Conservation (phyloP, 495 filamentous ascomycete genomes). For the Schizothecium vesticola region DNA sequence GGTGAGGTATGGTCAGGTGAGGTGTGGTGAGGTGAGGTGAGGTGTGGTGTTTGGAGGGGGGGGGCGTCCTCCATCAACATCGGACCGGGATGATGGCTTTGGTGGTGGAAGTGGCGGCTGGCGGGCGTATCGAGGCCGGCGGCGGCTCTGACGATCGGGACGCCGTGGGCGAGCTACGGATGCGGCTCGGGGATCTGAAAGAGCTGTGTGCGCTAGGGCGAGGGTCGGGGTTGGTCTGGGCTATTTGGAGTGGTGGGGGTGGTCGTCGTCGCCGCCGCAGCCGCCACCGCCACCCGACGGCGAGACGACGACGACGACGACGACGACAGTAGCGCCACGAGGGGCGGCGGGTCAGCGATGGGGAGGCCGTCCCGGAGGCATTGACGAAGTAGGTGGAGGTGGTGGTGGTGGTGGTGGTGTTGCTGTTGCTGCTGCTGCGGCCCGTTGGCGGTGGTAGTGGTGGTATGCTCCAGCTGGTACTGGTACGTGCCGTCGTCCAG, state of each 20-base stretch:
- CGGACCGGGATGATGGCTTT: not conserved
- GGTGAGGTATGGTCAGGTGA: too few species aligned
- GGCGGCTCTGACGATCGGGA: not conserved
- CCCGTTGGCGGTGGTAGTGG: too few species aligned
- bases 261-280: not conserved
- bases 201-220: not conserved
- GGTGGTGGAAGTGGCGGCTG: not conserved
- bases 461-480: too few species aligned
- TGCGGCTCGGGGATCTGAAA: not conserved
- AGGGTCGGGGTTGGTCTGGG: not conserved
- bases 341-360: conserved; percentile 15
- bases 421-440: too few species aligned
- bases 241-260: not conserved
- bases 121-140: not conserved
- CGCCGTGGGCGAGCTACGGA: not conserved
- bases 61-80: too few species aligned
- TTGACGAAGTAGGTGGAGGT: too few species aligned
- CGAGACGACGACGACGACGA: too few species aligned
- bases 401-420: too few species aligned
- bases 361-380: conserved; percentile 22
- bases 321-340: conserved; percentile 21
- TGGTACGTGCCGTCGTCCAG: too few species aligned
- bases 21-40: too few species aligned
- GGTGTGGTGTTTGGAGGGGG: not conserved
- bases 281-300: too few species aligned